Conservation (phyloP, 176 grass and related monocot genomes). For the Aegilops longissima region DNA sequence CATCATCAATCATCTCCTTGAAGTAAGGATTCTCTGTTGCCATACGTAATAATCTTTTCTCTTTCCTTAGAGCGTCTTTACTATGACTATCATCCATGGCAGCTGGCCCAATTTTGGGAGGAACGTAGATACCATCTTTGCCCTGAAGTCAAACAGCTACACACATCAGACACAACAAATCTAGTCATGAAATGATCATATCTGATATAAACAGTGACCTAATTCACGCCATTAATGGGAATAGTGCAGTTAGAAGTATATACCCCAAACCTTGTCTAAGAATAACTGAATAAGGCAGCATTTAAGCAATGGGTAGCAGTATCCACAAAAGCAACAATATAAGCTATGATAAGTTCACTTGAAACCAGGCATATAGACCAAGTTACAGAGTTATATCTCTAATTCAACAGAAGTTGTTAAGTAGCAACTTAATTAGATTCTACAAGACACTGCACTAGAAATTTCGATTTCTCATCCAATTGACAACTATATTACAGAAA, state of each 20-base stretch:
- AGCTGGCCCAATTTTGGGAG: constrained; percentile 71
- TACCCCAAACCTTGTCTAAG: background rate
- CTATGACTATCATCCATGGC: constrained; percentile 57
- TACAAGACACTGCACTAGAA: background rate
- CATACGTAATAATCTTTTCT: constrained; percentile 59
- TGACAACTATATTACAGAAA: background rate
- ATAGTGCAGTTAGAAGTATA: background rate
- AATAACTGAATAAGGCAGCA: background rate
- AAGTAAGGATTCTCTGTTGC: constrained; percentile 65
- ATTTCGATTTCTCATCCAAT: background rate
- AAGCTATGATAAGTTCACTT: background rate
- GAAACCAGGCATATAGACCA: background rate
- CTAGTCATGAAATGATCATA: background rate
- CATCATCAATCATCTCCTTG: constrained; percentile 63
- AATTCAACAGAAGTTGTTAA: background rate
- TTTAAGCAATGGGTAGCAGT: background rate
- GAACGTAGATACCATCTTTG: constrained; percentile 70
- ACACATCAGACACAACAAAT: constrained; percentile 23
- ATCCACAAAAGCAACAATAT: background rate
- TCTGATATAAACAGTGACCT: background rate
- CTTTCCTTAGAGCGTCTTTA: constrained; percentile 73
- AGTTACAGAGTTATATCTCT: background rate
- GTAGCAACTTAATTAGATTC: background rate
- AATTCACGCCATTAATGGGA: background rate
- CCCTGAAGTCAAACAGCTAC: constrained; percentile 36